Conservation (phyloP, 2,329 filamentous ascomycete species). For the Ophiostoma ulmi region DNA sequence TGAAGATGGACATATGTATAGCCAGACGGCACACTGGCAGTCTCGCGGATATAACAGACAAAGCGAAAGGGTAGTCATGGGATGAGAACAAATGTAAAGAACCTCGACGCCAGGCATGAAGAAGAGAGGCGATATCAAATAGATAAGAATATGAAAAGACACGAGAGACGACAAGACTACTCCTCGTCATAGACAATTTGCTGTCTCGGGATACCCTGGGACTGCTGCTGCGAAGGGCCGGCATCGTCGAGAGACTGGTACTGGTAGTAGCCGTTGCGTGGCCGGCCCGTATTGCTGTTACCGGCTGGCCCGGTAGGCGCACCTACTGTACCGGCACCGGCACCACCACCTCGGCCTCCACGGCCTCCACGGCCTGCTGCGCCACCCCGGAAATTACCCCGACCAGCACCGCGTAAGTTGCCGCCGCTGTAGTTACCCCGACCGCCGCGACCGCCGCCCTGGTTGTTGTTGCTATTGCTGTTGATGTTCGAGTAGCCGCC, state of each 20-base stretch:
- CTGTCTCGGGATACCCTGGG: not conserved
- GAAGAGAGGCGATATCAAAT: not conserved
- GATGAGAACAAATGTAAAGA: not conserved
- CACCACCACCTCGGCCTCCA: constrained; percentile 4
- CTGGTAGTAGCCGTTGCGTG: constrained; percentile 16
- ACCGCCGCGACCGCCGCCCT: constrained; percentile 21
- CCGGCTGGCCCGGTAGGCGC: not conserved
- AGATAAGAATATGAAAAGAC: not conserved
- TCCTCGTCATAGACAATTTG: constrained; percentile 26
- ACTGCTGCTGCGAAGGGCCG: not conserved
- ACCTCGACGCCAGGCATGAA: not conserved
- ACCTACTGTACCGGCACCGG: not conserved
- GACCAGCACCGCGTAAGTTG: not conserved
- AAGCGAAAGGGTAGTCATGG: not conserved
- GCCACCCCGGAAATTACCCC: not conserved
- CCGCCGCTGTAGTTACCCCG: constrained; percentile 3
- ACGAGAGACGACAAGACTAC: not conserved
- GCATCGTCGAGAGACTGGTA: constrained; percentile 28
- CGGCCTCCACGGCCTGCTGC: not conserved
- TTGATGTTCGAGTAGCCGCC: constrained; percentile 20
- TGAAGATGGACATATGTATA: not conserved
- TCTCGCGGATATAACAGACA: not conserved
- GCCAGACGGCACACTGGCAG: not conserved
- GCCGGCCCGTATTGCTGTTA: not conserved
- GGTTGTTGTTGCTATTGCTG: constrained; percentile 17